Conservation (phyloP, 2,329 filamentous ascomycete species). For the Trichoderma afroharzianum region DNA sequence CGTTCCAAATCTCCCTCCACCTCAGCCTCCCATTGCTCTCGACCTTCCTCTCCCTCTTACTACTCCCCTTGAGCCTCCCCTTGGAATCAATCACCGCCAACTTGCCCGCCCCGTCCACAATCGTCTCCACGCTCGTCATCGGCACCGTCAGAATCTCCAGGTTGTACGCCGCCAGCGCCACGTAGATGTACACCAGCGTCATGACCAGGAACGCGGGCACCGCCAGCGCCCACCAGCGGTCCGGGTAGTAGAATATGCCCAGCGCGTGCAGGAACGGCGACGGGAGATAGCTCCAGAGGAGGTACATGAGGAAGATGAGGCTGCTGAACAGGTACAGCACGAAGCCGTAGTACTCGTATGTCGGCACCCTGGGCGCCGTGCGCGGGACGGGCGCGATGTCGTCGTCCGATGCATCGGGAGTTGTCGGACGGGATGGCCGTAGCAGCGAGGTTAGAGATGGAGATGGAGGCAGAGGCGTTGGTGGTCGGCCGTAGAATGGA, state of each 20-base stretch:
- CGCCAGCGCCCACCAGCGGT: constrained; percentile 95
- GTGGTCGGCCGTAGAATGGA: constrained; percentile 96
- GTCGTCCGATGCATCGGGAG: constrained; percentile 85
- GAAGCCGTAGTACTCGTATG: constrained; percentile 99
- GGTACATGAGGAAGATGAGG: constrained; percentile 69
- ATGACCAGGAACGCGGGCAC: constrained; percentile 89
- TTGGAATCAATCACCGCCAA: constrained; percentile 76
- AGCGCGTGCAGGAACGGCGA: constrained; percentile 87
- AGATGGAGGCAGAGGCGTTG: constrained; percentile 87
- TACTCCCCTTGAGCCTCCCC: constrained; percentile 47
- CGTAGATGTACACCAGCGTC: constrained; percentile 85
- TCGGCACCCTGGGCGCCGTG: constrained; percentile 90
- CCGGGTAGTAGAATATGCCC: constrained; percentile 94
- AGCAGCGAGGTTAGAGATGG: constrained; percentile 90
- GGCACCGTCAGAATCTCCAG: constrained; percentile 81
- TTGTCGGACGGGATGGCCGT: constrained; percentile 85
- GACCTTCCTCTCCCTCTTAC: constrained; percentile 36
- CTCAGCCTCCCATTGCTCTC: constrained; percentile 45
- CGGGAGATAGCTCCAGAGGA: constrained; percentile 85
- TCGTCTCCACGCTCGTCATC: constrained; percentile 75
- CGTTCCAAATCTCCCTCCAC: constrained; percentile 84
- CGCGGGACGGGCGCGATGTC: constrained; percentile 84
- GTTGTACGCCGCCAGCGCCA: constrained; percentile 88
- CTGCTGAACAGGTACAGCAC: constrained; percentile 90
- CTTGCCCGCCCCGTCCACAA: constrained; percentile 87